A percentile compares a stretch with the other conserved stretches of the same genome.
Evolutionary conservation across 805 yeast genomes (phyloP).

Genomic region (Pichia cabralensis): DNA sequence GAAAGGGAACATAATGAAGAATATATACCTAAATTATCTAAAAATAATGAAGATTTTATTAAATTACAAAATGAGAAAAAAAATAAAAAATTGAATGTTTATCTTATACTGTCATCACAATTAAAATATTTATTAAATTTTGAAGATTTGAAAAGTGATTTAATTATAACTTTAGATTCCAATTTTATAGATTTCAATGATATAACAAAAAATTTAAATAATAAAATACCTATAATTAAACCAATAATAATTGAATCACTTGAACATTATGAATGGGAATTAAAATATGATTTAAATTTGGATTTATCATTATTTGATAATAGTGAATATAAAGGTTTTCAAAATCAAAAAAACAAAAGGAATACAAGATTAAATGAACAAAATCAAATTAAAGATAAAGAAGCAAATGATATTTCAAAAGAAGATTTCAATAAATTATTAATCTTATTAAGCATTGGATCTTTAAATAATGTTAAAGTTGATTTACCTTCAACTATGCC

Average conservation of each 20-base stretch:
- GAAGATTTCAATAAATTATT: conserved; percentile 10
- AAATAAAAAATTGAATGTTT: conserved; percentile 23
- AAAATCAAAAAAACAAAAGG: no score
- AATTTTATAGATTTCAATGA: conserved; percentile 12
- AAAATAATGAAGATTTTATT: conserved; percentile 20
- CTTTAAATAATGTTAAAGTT: conserved; percentile 9
- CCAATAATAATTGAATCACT: conserved; percentile 35
- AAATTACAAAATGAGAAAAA: conserved; percentile 13
- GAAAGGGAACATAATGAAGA: conserved; percentile 19
- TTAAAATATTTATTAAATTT: conserved; percentile 26
- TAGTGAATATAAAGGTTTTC: neutral
- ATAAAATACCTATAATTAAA: conserved; percentile 34
- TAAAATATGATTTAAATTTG: conserved; percentile 12
- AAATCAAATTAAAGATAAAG: neutral
- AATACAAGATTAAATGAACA: neutral
- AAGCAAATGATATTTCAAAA: neutral
- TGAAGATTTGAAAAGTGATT: conserved; percentile 29
- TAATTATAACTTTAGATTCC: conserved; percentile 42
- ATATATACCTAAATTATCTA: conserved; percentile 23
- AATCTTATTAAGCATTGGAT: conserved; percentile 14
- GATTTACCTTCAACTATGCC: conserved; percentile 11
- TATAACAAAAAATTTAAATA: conserved; percentile 4
- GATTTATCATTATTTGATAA: no score
- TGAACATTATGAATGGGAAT: conserved; percentile 28
- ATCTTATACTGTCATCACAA: conserved; percentile 38